Base-by-base conservation (phyloP, 2,329 filamentous ascomycete species). In the Colletotrichum trifolii region DNA sequence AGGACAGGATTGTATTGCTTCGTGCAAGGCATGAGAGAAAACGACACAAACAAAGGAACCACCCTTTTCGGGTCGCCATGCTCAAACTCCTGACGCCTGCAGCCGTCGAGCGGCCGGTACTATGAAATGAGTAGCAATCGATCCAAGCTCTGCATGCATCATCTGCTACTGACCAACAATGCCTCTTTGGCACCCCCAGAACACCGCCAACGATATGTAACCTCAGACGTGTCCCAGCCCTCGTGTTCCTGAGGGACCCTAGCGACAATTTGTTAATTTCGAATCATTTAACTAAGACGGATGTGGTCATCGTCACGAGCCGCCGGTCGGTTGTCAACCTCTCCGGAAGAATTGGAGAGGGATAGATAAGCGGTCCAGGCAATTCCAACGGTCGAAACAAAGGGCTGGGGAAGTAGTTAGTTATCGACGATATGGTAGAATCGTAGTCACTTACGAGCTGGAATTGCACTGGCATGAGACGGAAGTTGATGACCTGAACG, bases 361-460 rank as follows among this genome's bases (percentile, higher is more conserved):
- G 94, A 97, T 10, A 99, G 87, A 78, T 97, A 99, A 17, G 94
- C 95, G 10, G 96, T 98, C 96, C 95, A 98, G 39, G 94, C 94
- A 72, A 98, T 98, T 84, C 95, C 95, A 60, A 99, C 81, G 8
- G 93, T 96, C 13, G 95, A 97, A 8, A 97, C 95, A 75, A 99
- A 98, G 1, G 95, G 95, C 94, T 97, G 17, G 6, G 8, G 38
- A 1, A 25, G 12, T 8, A 33, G 12, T 5, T 10, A 33, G 40
- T 8, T 11, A 36, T 33, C n/a, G 11, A 11, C 3, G 33, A 35
- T 59, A 6, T 8, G 10, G 15, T 10, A 12, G n/a, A 5, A 5
- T n/a, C 8, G 15, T 38, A 17, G 86, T 93, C 84, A 87, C 93
- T 84, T 81, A 97, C 94, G 79, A 99, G 91, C 79, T 99, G 96